A percentile compares a stretch with the other conserved stretches of the same genome.
Evolutionary conservation across 2,329 filamentous ascomycete species (phyloP).

Genomic region (Arthrobotrys iridis): DNA sequence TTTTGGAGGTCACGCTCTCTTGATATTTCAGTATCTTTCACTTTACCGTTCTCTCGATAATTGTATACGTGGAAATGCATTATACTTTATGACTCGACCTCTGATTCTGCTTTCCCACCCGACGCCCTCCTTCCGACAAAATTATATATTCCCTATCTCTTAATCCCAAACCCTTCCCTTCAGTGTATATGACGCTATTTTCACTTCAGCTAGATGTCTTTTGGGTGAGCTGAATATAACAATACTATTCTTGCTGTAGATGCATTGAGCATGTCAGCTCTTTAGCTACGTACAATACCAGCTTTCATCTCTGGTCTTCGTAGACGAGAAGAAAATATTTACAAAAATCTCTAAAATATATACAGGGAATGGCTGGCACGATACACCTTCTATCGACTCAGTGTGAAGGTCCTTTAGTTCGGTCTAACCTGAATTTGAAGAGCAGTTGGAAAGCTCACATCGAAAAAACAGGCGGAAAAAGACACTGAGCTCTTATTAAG

Average conservation of each 20-base stretch:
- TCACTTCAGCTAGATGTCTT: slow-evolving; percentile 15
- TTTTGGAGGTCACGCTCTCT: slow-evolving; percentile 2
- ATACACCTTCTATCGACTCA: too few species aligned
- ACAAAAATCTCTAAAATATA: too few species aligned
- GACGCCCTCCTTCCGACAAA: slow-evolving; percentile 9
- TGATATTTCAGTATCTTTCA: not conserved
- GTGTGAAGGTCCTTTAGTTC: too few species aligned
- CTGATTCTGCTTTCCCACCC: not conserved
- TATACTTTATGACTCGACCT: not conserved
- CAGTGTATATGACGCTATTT: slow-evolving; percentile 38
- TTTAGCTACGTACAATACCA: too few species aligned
- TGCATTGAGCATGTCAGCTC: too few species aligned
- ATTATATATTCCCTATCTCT: not conserved
- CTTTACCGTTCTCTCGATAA: not conserved
- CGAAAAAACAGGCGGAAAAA: too few species aligned
- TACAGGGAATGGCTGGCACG: too few species aligned
- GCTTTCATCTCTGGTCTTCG: too few species aligned
- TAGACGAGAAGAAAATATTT: too few species aligned
- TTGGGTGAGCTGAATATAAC: slow-evolving; percentile 1
- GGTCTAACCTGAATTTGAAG: too few species aligned
- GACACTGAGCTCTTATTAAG: too few species aligned
- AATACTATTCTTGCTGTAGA: not conserved
- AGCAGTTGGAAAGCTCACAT: too few species aligned
- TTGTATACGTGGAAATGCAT: not conserved
- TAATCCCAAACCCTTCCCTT: slow-evolving; percentile 8